Conservation (phyloP, 164 flowering plant species). For the Annona cherimola region DNA sequence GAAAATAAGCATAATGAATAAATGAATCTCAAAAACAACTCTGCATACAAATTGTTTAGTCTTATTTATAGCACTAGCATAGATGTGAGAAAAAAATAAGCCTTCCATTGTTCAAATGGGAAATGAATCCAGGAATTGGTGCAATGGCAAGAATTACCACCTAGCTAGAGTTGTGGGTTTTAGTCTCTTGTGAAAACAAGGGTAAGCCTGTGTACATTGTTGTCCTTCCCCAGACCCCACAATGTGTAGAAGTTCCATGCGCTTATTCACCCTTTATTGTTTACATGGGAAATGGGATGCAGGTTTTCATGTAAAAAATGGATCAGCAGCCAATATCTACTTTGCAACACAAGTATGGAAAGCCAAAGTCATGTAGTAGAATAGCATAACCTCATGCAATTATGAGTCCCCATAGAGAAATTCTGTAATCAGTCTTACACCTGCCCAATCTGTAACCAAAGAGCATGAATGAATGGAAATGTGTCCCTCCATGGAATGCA, state of each 20-base stretch:
- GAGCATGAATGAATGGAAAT: background rate
- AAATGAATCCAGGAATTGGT: no score
- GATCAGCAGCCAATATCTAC: background rate
- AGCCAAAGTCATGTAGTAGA: background rate
- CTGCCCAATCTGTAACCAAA: background rate
- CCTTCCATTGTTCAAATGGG: no score
- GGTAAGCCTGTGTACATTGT: no score
- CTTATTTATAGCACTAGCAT: background rate
- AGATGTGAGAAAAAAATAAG: background rate
- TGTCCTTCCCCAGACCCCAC: no score
- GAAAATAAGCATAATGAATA: constrained; percentile 4
- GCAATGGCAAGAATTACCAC: no score
- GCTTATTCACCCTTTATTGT: background rate
- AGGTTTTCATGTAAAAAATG: no score
- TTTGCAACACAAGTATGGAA: background rate
- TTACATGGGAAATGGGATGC: background rate
- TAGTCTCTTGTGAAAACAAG: no score
- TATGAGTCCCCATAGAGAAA: background rate
- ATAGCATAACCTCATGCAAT: background rate
- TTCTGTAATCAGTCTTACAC: background rate
- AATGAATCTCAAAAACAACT: background rate
- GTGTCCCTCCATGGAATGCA: background rate
- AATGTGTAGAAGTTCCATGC: no score
- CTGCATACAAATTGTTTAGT: background rate
- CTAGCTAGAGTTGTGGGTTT: no score